Evolutionary conservation across 1,284 basidiomycete species (phyloP), one percentile per base, ranked within the genome.

Genomic region (Schizopora paradoxa): DNA sequence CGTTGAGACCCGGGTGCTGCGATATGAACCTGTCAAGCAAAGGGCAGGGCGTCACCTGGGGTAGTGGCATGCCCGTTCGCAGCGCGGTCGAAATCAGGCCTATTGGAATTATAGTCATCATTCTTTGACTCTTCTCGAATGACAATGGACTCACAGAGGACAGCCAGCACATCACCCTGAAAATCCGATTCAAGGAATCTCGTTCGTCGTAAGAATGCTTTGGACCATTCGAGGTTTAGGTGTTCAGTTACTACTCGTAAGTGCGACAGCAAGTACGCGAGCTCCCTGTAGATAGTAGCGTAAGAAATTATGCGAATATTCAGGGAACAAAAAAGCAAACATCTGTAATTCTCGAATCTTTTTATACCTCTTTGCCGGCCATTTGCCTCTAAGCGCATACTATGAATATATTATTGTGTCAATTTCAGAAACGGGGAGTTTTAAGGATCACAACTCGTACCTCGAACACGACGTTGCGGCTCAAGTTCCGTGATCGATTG

Each of bases 31-130:
- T 73, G 56, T 90, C 81, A 0, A 91, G 66, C 2, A 93, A 69
- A 0, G 90, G 90, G 53, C 83, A 86, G 0, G 90, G 87, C 0
- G 88, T 91, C 36, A 93, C 86, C 58, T 94, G 91, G 0, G 91
- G 91, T 14, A 94, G 65, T 0, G 91, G 80, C 10, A 69, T 69
- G 3, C 86, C 90, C 0, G 82, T 84, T n/a, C 82, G 74, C 25
- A 94, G 67, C 1, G 89, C 76, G 18, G 75, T 77, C 0, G 83
- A 79, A 33, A 86, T 76, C 72, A 87, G 72, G 43, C 73, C 76
- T 87, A 46, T 18, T 40, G 22, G 56, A 49, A 34, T 49, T n/a
- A n/a, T 6, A 23, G 23, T 41, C 10, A 18, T 8, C 16, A 8
- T 23, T 16, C 16, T 38, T 5, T 39, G 14, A 38, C 7, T 11